Conservation (phyloP, 495 filamentous ascomycete species). For the Articulospora tetracladia region DNA sequence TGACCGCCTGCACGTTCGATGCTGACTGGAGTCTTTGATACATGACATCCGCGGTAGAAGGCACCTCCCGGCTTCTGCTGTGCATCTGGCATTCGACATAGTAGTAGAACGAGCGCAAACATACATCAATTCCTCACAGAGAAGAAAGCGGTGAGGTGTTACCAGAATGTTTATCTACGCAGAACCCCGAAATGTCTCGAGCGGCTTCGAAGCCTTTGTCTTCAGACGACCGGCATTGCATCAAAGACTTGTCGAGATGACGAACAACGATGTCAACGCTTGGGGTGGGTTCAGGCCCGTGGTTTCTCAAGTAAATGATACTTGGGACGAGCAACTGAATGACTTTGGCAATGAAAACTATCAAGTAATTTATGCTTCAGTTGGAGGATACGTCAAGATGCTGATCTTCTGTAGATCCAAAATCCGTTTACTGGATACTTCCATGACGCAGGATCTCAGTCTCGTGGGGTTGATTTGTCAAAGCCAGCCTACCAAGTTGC, state of each 20-base stretch:
- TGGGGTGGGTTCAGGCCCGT: constrained; percentile 24
- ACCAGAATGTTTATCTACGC: constrained; percentile 28
- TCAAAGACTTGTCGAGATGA: constrained; percentile 26
- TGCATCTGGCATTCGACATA: constrained; percentile 16
- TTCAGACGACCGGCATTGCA: constrained; percentile 19
- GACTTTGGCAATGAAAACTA: constrained; percentile 20
- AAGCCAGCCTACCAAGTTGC: constrained; percentile 8
- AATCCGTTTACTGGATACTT: constrained; percentile 15
- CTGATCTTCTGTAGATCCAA: constrained; percentile 13
- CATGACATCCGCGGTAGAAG: constrained; percentile 11
- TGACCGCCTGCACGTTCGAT: neutral
- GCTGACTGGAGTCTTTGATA: constrained; percentile 10
- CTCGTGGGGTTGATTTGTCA: neutral
- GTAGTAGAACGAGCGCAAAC: constrained; percentile 19
- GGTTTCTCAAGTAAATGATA: constrained; percentile 8
- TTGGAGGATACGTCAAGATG: neutral
- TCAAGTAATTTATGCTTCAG: constrained; percentile 7
- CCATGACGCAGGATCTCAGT: constrained; percentile 9
- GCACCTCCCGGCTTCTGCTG: constrained; percentile 10
- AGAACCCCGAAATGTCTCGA: constrained; percentile 26
- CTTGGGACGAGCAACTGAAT: constrained; percentile 20
- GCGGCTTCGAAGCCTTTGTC: constrained; percentile 25
- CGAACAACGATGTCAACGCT: constrained; percentile 27
- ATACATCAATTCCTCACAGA: constrained; percentile 12
- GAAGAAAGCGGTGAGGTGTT: constrained; percentile 23